These are phyloP conservation scores for Penicillium sp. DNA, from an alignment of 2,329 filamentous ascomycete genomes.

Conservation along the genomic window DNA sequence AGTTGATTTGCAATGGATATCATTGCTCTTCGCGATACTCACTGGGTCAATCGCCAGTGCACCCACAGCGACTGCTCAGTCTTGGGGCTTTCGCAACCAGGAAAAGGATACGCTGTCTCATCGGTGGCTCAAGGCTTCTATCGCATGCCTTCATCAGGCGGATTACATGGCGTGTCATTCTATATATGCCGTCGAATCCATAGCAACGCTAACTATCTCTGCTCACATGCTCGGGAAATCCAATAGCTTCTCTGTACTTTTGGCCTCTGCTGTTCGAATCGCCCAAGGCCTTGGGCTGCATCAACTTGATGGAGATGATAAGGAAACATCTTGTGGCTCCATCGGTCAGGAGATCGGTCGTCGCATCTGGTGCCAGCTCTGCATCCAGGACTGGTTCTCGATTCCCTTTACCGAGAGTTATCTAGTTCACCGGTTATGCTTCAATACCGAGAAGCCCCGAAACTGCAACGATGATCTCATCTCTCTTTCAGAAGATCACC, in stretches of 20 bases:
- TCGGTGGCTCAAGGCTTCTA: constrained; percentile 52
- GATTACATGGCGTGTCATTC: constrained; percentile 52
- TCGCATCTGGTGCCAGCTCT: constrained; percentile 45
- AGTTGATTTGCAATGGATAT: constrained; percentile 52
- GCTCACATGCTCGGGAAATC: constrained; percentile 56
- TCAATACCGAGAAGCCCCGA: constrained; percentile 37
- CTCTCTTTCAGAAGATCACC: constrained; percentile 37
- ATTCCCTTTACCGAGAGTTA: constrained; percentile 47
- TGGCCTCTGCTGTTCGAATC: constrained; percentile 52
- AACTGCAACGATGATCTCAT: constrained; percentile 36
- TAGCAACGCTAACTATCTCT: constrained; percentile 54
- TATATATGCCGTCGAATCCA: constrained; percentile 51
- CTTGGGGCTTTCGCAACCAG: constrained; percentile 50
- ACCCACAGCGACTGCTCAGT: constrained; percentile 36
- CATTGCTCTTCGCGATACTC: constrained; percentile 51
- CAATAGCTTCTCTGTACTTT: constrained; percentile 52
- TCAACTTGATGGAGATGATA: constrained; percentile 31
- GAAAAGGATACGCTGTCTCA: constrained; percentile 49
- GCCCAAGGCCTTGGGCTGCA: constrained; percentile 55
- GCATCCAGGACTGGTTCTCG: constrained; percentile 50
- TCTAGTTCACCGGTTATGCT: constrained; percentile 41
- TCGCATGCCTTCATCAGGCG: constrained; percentile 51
- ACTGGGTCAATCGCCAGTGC: constrained; percentile 50
- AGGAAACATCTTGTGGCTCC: constrained; percentile 26
- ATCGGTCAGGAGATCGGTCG: constrained; percentile 41